These are phyloP conservation scores for Sclerotinia subarctica DNA, from an alignment of 2,329 filamentous ascomycete species.

Conservation along the genomic window DNA sequence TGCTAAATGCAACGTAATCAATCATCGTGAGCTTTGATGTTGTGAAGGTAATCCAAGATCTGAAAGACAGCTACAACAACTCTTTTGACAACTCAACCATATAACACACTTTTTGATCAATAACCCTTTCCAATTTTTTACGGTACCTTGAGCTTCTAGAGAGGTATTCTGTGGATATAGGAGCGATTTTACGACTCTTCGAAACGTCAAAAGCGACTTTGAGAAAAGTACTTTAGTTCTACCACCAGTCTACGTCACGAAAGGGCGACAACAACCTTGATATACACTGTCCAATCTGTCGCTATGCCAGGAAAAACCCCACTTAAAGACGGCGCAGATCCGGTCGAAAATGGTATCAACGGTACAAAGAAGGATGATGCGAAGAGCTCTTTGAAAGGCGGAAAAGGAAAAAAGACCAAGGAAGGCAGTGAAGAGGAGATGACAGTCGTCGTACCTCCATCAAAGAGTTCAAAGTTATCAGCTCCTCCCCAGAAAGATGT, in stretches of 20 bases:
- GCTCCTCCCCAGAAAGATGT: constrained; percentile 55
- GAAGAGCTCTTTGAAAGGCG: constrained; percentile 55
- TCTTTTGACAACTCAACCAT: constrained; percentile 13
- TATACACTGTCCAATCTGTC: constrained; percentile 21
- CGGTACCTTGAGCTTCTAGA: neutral
- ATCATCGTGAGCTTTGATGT: constrained; percentile 19
- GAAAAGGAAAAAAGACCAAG: constrained; percentile 63
- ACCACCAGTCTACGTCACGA: constrained; percentile 27
- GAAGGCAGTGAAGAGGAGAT: constrained; percentile 70
- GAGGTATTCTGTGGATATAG: neutral
- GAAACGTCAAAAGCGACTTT: neutral
- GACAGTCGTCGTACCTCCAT: constrained; percentile 75
- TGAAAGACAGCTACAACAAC: constrained; percentile 18
- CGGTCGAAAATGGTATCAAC: constrained; percentile 64
- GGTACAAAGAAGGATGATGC: constrained; percentile 63
- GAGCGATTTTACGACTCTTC: neutral
- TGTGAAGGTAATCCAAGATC: constrained; percentile 20
- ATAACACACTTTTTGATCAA: constrained; percentile 7
- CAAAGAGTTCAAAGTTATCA: constrained; percentile 61
- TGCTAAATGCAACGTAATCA: constrained; percentile 14
- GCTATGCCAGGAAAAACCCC: constrained; percentile 71
- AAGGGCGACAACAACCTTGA: constrained; percentile 33
- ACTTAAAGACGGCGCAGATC: constrained; percentile 63
- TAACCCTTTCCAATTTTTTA: neutral
- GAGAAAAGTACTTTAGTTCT: constrained; percentile 2